Conservation (phyloP, 208 protist genomes). For the Leishmania major region DNA sequence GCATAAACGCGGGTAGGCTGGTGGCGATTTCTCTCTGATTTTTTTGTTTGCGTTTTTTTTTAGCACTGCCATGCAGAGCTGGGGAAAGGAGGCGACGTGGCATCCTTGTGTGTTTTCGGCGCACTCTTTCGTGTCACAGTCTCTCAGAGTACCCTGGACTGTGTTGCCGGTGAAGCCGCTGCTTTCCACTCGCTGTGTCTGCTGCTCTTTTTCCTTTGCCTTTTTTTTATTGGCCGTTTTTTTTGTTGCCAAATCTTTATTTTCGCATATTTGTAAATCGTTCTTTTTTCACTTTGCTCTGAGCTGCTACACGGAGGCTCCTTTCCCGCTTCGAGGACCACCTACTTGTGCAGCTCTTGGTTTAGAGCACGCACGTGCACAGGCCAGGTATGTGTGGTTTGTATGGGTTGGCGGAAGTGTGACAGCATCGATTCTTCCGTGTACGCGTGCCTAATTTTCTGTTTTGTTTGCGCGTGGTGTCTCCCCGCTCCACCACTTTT, state of each 20-base stretch:
- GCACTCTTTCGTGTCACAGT: background rate
- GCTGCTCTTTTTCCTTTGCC: background rate
- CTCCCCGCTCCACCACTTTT: background rate
- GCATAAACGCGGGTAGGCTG: background rate
- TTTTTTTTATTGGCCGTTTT: background rate
- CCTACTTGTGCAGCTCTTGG: background rate
- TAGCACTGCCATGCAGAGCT: background rate
- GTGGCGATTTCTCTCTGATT: background rate
- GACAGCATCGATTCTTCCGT: background rate
- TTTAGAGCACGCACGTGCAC: background rate
- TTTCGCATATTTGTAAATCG: background rate
- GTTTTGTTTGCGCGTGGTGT: no score
- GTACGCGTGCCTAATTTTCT: background rate
- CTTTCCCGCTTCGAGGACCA: background rate
- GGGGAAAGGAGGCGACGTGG: background rate
- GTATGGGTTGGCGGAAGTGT: background rate
- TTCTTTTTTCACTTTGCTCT: background rate
- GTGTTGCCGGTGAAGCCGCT: background rate
- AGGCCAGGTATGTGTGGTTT: background rate
- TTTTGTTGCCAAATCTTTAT: background rate
- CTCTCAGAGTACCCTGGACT: background rate
- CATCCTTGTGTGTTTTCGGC: background rate
- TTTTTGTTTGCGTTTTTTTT: background rate
- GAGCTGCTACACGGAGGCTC: background rate
- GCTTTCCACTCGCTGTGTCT: background rate